phyloP scores from a whole-genome alignment of 805 yeast genomes.

The Saturnispora zaruensis region DNA sequence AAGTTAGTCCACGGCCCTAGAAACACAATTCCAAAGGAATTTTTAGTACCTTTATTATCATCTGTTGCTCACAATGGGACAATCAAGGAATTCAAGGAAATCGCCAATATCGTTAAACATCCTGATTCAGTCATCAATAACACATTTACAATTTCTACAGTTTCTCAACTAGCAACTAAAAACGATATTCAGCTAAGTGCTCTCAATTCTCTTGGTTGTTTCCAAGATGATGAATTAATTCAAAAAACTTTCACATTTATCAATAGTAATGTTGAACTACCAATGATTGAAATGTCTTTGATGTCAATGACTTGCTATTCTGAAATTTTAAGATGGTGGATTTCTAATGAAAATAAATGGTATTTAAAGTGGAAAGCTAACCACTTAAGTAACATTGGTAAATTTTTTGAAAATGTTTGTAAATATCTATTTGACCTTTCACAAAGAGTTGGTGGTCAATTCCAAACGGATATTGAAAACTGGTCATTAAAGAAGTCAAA shows the following conservation, averaged over 20 bases:
- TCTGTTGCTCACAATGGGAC: conserved; percentile 21
- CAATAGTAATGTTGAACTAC: conserved; percentile 45
- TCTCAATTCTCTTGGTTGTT: conserved; percentile 46
- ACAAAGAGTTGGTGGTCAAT: conserved; percentile 9
- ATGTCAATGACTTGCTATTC: conserved; percentile 28
- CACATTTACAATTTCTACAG: conserved; percentile 19
- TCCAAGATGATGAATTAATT: conserved; percentile 36
- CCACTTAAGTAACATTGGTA: conserved; percentile 14
- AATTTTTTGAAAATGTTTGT: conserved; percentile 38
- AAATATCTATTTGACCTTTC: conserved; percentile 32
- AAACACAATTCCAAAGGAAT: conserved; percentile 41
- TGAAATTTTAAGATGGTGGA: conserved; percentile 45
- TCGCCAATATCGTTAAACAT: conserved; percentile 44
- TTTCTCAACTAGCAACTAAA: conserved; percentile 6
- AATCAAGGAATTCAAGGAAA: conserved; percentile 51
- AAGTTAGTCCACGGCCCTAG: conserved; percentile 45
- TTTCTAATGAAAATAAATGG: conserved; percentile 4
- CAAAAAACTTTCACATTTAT: conserved; percentile 51
- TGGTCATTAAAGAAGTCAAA: conserved; percentile 19
- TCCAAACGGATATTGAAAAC: conserved; percentile 13
- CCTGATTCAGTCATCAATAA: conserved; percentile 38
- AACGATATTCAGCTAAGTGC: conserved; percentile 48
- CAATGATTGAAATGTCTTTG: conserved; percentile 47
- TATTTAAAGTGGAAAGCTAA: conserved; percentile 6
- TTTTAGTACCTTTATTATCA: conserved; percentile 37